Evolutionary conservation across 192 early-diverging fungal species (phyloP).

Genomic region (Rhizoclosmatium sp.): DNA sequence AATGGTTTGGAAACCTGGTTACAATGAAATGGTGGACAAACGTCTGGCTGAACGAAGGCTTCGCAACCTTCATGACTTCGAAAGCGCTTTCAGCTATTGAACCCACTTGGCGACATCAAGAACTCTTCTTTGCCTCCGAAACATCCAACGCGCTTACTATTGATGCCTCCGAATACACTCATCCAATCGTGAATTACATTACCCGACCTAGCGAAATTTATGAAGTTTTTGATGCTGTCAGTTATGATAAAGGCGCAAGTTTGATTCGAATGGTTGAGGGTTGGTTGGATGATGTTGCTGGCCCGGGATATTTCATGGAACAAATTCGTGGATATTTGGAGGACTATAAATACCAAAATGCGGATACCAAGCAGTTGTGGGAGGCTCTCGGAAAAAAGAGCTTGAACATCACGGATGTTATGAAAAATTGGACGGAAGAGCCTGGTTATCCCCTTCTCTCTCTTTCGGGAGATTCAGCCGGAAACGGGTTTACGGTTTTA

Average conservation of each 20-base stretch:
- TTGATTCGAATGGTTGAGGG: conserved; percentile 69
- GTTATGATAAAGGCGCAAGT: conserved; percentile 84
- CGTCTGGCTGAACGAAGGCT: conserved; percentile 86
- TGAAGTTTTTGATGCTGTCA: conserved; percentile 90
- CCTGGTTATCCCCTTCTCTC: conserved; percentile 50
- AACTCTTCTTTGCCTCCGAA: conserved; percentile 39
- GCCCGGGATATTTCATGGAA: conserved; percentile 23
- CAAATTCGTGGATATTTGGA: conserved; percentile 63
- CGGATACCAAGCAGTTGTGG: conserved; percentile 89
- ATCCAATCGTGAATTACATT: conserved; percentile 45
- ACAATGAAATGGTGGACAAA: conserved; percentile 90
- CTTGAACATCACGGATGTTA: conserved; percentile 38
- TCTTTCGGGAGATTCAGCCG: neutral
- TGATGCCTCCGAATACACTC: conserved; percentile 43
- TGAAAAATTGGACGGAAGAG: conserved; percentile 50
- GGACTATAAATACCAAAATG: conserved; percentile 79
- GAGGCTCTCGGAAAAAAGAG: conserved; percentile 60
- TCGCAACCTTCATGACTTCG: conserved; percentile 83
- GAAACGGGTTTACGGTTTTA: neutral
- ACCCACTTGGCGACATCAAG: conserved; percentile 33
- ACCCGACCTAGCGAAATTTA: conserved; percentile 36
- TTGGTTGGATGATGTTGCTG: conserved; percentile 32
- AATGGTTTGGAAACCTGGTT: conserved; percentile 54
- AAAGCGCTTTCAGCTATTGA: conserved; percentile 26
- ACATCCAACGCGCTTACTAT: conserved; percentile 38